phyloP scores from a whole-genome alignment of 768 basidiomycete species.

The Krasilnikovozyma curviuscula region DNA sequence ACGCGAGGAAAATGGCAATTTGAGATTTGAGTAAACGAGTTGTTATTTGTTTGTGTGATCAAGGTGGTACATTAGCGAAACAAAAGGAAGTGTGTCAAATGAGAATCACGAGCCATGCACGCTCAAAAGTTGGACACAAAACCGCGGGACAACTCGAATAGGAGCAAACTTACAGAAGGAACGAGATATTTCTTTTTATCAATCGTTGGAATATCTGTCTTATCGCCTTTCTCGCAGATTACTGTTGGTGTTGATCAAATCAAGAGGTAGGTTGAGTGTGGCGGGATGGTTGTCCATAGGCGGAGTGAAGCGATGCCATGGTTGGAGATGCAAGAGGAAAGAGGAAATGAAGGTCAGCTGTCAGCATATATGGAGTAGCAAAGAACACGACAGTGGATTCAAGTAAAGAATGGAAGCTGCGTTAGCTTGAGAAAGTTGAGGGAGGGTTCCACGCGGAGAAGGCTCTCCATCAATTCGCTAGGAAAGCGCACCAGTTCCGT shows the following conservation, averaged over 20 bases:
- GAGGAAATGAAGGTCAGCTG: conserved; percentile 2
- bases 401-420: no score
- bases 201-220: conserved; percentile 94
- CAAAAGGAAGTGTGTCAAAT: neutral
- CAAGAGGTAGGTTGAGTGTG: neutral
- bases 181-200: conserved; percentile 99
- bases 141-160: neutral
- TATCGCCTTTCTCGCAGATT: conserved; percentile 98
- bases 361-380: neutral
- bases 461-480: no score
- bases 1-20: no score
- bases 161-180: conserved; percentile 50
- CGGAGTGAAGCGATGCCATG: neutral
- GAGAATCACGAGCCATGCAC: neutral
- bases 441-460: no score
- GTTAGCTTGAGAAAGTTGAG: no score
- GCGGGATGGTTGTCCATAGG: neutral
- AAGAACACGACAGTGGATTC: no score
- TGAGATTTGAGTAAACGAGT: no score
- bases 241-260: conserved; percentile 29
- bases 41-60: no score
- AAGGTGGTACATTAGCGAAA: neutral
- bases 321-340: neutral
- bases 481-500: no score
- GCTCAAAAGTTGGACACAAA: conserved; percentile 3